These are phyloP conservation scores for Poronia punctata DNA, from an alignment of 495 filamentous ascomycete species.

Conservation along the genomic window DNA sequence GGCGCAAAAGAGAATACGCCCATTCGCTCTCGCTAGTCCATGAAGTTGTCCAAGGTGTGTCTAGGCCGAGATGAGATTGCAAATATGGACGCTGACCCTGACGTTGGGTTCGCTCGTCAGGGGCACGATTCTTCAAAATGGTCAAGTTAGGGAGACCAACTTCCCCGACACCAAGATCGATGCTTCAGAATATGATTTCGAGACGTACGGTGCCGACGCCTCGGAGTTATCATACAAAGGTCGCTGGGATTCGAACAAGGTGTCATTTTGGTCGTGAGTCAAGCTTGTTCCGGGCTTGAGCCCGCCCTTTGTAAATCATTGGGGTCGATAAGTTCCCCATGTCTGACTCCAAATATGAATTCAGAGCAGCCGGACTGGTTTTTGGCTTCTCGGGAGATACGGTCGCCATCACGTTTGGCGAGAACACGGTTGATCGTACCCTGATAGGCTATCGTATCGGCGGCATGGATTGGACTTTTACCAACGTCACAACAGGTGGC, in stretches of 20 bases:
- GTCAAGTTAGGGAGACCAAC: slow-evolving; percentile 43
- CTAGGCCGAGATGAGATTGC: slow-evolving; percentile 10
- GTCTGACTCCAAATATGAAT: too few relatives aligned
- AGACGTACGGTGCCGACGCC: slow-evolving; percentile 48
- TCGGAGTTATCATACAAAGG: slow-evolving; percentile 63
- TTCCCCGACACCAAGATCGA: slow-evolving; percentile 45
- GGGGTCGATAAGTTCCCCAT: too few relatives aligned
- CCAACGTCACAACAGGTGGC: slow-evolving; percentile 54
- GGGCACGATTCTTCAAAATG: slow-evolving; percentile 57
- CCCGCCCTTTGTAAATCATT: too few relatives aligned
- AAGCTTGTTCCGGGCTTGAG: neutral
- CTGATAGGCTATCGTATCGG: slow-evolving; percentile 57
- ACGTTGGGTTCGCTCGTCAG: slow-evolving; percentile 22
- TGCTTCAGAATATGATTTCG: slow-evolving; percentile 28
- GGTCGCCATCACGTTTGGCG: slow-evolving; percentile 57
- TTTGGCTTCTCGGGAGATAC: slow-evolving; percentile 58
- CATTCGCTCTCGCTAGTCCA: neutral
- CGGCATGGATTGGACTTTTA: slow-evolving; percentile 60
- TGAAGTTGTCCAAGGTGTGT: neutral
- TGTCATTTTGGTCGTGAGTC: slow-evolving; percentile 59
- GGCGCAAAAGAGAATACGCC: too few relatives aligned
- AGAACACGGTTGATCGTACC: slow-evolving; percentile 47
- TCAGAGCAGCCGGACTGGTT: slow-evolving; percentile 55
- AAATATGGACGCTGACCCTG: slow-evolving; percentile 11
- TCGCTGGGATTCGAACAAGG: slow-evolving; percentile 59